Base-by-base conservation (phyloP, 805 yeast genomes). In the Yarrowia yakushimensis region DNA sequence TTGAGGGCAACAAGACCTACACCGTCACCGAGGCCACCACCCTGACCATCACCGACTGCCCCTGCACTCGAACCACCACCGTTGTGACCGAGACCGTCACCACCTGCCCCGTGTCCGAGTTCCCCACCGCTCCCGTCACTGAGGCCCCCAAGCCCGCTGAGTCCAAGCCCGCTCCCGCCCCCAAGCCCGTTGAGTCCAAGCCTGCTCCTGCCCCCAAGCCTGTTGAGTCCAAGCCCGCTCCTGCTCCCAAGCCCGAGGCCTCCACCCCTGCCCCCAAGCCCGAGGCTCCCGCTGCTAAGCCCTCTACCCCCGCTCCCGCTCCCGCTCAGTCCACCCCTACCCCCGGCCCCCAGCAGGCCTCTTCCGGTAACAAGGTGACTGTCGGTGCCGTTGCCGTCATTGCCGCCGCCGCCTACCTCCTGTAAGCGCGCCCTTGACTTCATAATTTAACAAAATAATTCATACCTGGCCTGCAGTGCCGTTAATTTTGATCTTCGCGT, bases 31-130 rank as follows among this genome's bases (percentile, higher is more conserved):
- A 75, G 70, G 85, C 93, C 65, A 87, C 93, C 74, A 88, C 96
- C 69, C 76, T 89, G 71, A 88, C 94, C 75, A 81, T 88, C 83
- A 87, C 96, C 71, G 86, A 89, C 81, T 85, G 88, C 77, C 92
- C 92, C 74, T 89, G 96, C 81, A 87, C 93, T 72, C 71, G 84
- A 71, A 81, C 84, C 66, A 63, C 64, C 65, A 64, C 68, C 63
- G 61, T 43, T 70, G 67, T 74, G 50, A 67, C 74, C 63, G 61
- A 67, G 61, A 65, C 73, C 62, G 50, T 73, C 67, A 68, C 74
- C 63, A 68, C 69, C 63, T 69, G 69, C 65, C 67, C 69, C 46
- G 67, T 68, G 63, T 65, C 70, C 48, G 60, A 63, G 45, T 63
- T 34, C 57, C 39, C 66, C 52, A 33, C 60, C 48, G 55, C 30